Conservation (phyloP, 2,329 filamentous ascomycete species). For the Cercospora sp. region DNA sequence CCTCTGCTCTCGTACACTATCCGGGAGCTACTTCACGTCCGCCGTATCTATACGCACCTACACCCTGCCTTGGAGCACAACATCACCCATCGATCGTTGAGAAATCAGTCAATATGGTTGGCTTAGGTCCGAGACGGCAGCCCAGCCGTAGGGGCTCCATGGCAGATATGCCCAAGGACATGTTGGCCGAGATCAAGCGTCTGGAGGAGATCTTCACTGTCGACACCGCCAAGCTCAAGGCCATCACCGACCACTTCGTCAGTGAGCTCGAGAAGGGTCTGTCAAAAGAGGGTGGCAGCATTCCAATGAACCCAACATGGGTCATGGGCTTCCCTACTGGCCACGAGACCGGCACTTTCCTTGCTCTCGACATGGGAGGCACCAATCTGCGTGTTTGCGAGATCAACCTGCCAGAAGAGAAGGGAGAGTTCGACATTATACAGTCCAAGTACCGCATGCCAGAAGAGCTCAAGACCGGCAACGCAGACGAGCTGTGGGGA, state of each 20-base stretch:
- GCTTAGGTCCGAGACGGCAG: constrained; percentile 62
- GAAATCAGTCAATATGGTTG: constrained; percentile 57
- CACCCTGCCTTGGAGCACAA: background rate
- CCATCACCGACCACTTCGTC: constrained; percentile 86
- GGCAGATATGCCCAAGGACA: constrained; percentile 83
- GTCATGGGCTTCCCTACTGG: constrained; percentile 87
- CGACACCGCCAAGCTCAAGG: constrained; percentile 75
- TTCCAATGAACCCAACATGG: constrained; percentile 98
- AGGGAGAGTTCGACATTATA: constrained; percentile 89
- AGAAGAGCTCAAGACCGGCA: constrained; percentile 83
- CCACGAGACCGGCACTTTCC: constrained; percentile 79
- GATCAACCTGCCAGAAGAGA: constrained; percentile 81
- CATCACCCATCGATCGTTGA: constrained; percentile 3
- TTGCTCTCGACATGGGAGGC: constrained; percentile 93
- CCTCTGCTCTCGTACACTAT: background rate
- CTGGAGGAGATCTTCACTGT: constrained; percentile 85
- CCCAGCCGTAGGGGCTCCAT: constrained; percentile 80
- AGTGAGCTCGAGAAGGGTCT: constrained; percentile 87
- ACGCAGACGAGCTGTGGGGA: constrained; percentile 84
- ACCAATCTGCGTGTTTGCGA: constrained; percentile 95
- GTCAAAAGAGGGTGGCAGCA: constrained; percentile 83
- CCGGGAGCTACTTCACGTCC: background rate
- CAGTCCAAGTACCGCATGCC: constrained; percentile 97
- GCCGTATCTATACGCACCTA: background rate
- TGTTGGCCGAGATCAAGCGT: constrained; percentile 75